Percentiles rank a stretch among this genome's conserved stretches.
These are phyloP conservation scores for Zygotorulaspora mrakii DNA, from an alignment of 1,139 yeast species.

Conservation along the genomic window DNA sequence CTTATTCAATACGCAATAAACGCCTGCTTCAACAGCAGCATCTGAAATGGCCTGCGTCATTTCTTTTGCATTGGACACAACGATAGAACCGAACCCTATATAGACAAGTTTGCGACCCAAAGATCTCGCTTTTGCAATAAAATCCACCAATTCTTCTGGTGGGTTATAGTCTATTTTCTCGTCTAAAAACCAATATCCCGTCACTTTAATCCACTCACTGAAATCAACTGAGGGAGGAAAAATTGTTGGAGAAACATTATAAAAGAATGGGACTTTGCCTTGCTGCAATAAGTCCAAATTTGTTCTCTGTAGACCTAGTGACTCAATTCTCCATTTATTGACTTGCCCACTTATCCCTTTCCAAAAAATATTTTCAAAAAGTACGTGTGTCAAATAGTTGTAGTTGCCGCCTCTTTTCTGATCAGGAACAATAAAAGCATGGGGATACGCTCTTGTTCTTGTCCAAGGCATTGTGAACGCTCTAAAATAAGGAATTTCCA, in stretches of 20 bases:
- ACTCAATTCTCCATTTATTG: conserved; percentile 77
- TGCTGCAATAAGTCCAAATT: conserved; percentile 69
- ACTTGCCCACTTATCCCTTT: conserved; percentile 87
- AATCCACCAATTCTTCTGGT: conserved; percentile 53
- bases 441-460: conserved; percentile 89
- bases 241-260: conserved; percentile 81
- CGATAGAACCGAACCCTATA: conserved; percentile 94
- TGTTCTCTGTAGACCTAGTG: conserved; percentile 63
- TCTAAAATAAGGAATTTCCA: conserved; percentile 83
- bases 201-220: conserved; percentile 89
- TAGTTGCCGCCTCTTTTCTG: conserved; percentile 90
- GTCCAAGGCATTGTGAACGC: conserved; percentile 99
- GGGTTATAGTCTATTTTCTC: conserved; percentile 64
- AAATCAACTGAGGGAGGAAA: conserved; percentile 92
- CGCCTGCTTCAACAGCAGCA: conserved; percentile 75
- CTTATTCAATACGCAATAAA: conserved; percentile 79
- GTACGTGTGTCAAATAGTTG: conserved; percentile 84
- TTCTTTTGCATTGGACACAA: conserved; percentile 74
- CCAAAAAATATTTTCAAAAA: conserved; percentile 93
- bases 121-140: conserved; percentile 58
- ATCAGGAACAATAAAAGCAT: conserved; percentile 92
- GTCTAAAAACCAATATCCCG: conserved; percentile 93
- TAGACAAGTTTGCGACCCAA: conserved; percentile 72
- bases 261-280: conserved; percentile 77
- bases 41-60: conserved; percentile 74